These are phyloP conservation scores for Sisymbrium irio DNA, from an alignment of 345 rosid genomes.

Conservation along the genomic window DNA sequence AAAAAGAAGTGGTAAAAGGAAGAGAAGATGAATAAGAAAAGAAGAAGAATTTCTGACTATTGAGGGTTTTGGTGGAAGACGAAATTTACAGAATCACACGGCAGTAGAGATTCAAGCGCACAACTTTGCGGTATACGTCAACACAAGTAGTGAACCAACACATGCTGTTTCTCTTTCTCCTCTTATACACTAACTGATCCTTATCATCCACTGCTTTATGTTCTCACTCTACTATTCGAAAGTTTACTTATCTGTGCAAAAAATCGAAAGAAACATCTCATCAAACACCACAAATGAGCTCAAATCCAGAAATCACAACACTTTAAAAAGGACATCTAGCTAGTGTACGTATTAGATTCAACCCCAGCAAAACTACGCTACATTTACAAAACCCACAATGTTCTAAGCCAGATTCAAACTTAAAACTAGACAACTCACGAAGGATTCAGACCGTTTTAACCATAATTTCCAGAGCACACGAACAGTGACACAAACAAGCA, in stretches of 20 bases:
- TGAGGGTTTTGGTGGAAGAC: neutral
- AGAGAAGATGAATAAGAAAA: slow-evolving; percentile 9
- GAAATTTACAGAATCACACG: slow-evolving; percentile 72
- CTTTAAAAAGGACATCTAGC: neutral
- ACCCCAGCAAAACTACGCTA: neutral
- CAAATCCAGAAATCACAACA: neutral
- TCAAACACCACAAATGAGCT: slow-evolving; percentile 13
- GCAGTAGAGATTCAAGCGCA: slow-evolving; percentile 70
- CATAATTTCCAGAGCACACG: neutral
- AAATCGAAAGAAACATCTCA: slow-evolving; percentile 18
- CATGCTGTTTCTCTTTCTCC: slow-evolving; percentile 48
- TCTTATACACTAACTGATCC: slow-evolving; percentile 5
- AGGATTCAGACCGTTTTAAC: neutral
- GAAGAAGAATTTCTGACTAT: neutral
- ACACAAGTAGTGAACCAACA: slow-evolving; percentile 56
- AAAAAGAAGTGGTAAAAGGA: neutral
- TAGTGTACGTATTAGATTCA: neutral
- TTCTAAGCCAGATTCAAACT: slow-evolving; percentile 7
- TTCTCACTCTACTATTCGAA: slow-evolving; percentile 2
- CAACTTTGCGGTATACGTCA: slow-evolving; percentile 57
- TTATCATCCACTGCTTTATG: slow-evolving; percentile 3
- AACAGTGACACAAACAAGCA: neutral
- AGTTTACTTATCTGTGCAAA: slow-evolving; percentile 19
- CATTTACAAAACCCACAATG: neutral
- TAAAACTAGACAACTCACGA: neutral